Evolutionary conservation across 2,329 filamentous ascomycete species (phyloP), one percentile per base, ranked within the genome.

Genomic region (Colletotrichum sojae): DNA sequence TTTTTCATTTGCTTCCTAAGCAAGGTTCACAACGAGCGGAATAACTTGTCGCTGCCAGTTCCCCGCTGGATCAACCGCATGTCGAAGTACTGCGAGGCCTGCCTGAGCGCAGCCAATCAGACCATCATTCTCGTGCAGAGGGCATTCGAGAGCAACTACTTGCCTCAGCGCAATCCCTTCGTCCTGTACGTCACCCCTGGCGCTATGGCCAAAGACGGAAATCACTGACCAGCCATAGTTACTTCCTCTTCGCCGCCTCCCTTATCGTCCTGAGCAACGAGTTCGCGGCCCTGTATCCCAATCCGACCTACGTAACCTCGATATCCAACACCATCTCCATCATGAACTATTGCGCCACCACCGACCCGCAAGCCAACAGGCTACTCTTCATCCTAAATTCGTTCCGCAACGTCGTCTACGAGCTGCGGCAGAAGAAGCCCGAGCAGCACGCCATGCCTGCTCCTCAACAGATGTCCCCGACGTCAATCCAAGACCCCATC

Each of bases 1-100:
- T 91, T 92, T 75, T 89, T 91, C 67, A 78, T 91, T 15, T 87
- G 85, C 66, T 82, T 89, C 13, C 81, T 90, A 48, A 88, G 82
- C 63, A 78, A 80, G 74, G 74, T 76, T 2, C 76, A 78, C 43
- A 75, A 77, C 69, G 75, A 81, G 66, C 73, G 76, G 55, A 72
- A 79, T 65, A 63, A 74, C 58, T 70, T 70, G 52, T 36, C 51
- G 15, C 31, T 72, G 13, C 64, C 64, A 20, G 69, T 71, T 6
- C 69, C 69, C 8, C 61, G 69, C 9, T 72, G 71, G 71, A 68
- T 71, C 31, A 71, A 69, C 25, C 65, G 69, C 74, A 74, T 51
- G 76, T 75, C 72, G 67, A 72, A 62, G 73, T 77, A 59, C 64
- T 85, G 85, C 6, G 82, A 85, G 64, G 83, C 83, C 12, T 89